A percentile compares a stretch with the other conserved stretches of the same genome.
phyloP scores from a whole-genome alignment of 2,329 filamentous ascomycete species.

The Colletotrichum australisinense region DNA sequence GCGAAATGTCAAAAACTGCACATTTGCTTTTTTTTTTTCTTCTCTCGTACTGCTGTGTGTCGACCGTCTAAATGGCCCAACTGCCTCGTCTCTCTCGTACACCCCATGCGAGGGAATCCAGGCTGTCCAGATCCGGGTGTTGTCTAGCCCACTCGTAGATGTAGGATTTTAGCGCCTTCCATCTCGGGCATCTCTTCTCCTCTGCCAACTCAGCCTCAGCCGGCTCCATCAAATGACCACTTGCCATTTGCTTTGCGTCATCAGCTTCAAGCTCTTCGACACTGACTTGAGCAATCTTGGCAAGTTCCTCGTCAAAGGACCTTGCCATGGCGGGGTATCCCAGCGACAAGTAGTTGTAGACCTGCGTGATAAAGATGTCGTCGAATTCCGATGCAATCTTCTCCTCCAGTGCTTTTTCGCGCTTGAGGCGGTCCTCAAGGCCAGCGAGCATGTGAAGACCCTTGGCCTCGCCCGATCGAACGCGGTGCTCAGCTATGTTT shows the following conservation, averaged over 20 bases:
- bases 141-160: slow-evolving; percentile 91
- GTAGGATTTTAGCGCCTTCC: slow-evolving; percentile 86
- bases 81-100: slow-evolving; percentile 75
- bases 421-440: slow-evolving; percentile 62
- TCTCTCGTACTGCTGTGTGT: not conserved
- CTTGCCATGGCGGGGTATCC: slow-evolving; percentile 90
- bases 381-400: slow-evolving; percentile 76
- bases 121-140: slow-evolving; percentile 77
- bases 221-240: slow-evolving; percentile 78
- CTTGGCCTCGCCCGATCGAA: slow-evolving; percentile 50
- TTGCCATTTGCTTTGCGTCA: slow-evolving; percentile 71
- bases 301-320: slow-evolving; percentile 85
- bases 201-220: slow-evolving; percentile 55
- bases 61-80: slow-evolving; percentile 67
- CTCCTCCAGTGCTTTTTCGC: slow-evolving; percentile 63
- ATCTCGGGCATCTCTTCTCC: slow-evolving; percentile 73
- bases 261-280: slow-evolving; percentile 77
- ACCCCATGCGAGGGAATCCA: slow-evolving; percentile 74
- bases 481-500: slow-evolving; percentile 41
- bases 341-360: slow-evolving; percentile 95
- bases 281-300: slow-evolving; percentile 79
- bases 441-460: slow-evolving; percentile 61
- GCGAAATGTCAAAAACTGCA: too few relatives aligned
- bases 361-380: slow-evolving; percentile 90
- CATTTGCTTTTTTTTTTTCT: not conserved